Evolutionary conservation across 768 basidiomycete genomes (phyloP).

Genomic region (Lyophyllum decastes): DNA sequence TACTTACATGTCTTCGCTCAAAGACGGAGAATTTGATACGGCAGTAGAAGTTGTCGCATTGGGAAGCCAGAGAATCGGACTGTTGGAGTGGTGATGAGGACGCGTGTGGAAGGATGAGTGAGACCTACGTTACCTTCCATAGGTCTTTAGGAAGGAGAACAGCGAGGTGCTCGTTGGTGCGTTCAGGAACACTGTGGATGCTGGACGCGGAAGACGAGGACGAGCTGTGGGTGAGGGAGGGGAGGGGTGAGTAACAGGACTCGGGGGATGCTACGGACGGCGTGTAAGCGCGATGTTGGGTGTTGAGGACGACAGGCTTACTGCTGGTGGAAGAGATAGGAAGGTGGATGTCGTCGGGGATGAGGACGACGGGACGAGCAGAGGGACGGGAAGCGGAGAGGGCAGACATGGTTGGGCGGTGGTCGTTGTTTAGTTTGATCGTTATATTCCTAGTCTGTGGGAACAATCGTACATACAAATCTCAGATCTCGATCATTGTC

Average conservation of each 20-base stretch:
- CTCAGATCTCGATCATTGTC: constrained; percentile 18
- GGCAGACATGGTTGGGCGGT: constrained; percentile 22
- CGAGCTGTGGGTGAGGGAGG: constrained; percentile 29
- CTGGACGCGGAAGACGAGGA: constrained; percentile 35
- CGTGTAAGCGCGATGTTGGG: neutral
- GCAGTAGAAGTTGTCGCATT: constrained; percentile 79
- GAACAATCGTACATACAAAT: constrained; percentile 7
- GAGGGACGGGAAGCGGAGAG: constrained; percentile 23
- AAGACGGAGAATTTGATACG: constrained; percentile 63
- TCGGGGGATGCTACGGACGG: constrained; percentile 17
- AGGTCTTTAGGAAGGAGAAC: constrained; percentile 67
- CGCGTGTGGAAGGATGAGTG: constrained; percentile 3
- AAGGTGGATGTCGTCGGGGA: constrained; percentile 2
- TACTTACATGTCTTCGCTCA: constrained; percentile 74
- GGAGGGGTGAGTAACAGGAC: constrained; percentile 24
- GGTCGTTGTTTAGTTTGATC: neutral
- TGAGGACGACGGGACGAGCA: constrained; percentile 4
- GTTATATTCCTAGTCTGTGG: constrained; percentile 21
- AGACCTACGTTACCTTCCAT: constrained; percentile 64
- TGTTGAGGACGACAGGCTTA: neutral
- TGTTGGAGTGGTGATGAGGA: constrained; percentile 29
- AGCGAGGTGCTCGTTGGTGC: constrained; percentile 74
- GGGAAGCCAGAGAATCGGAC: constrained; percentile 61
- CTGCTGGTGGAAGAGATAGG: neutral
- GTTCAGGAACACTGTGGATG: constrained; percentile 28